phyloP scores from a whole-genome alignment of 2,329 filamentous ascomycete genomes.

The Fusarium sublunatum region DNA sequence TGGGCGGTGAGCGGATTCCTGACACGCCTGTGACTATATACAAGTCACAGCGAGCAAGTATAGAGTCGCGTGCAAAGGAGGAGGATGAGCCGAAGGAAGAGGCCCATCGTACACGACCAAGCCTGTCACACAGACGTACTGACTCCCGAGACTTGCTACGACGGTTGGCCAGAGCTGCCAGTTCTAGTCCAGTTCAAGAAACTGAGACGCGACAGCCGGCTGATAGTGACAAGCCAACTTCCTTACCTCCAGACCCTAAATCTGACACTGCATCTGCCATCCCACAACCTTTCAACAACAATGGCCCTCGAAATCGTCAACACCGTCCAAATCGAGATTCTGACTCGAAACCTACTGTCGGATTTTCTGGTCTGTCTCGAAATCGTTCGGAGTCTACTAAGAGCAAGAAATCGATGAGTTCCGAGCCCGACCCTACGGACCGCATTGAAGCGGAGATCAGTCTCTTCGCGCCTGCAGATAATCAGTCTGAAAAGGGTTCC shows the following conservation, averaged over 20 bases:
- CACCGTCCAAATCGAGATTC: conserved; percentile 38
- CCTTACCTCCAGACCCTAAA: conserved; percentile 26
- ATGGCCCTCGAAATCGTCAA: conserved; percentile 25
- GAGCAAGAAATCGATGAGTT: conserved; percentile 61
- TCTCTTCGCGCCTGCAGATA: conserved; percentile 66
- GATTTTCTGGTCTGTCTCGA: conserved; percentile 59
- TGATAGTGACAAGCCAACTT: conserved; percentile 26
- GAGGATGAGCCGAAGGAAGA: conserved; percentile 17
- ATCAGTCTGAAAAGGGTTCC: conserved; percentile 67
- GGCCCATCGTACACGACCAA: conserved; percentile 31
- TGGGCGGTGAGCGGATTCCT: conserved; percentile 50
- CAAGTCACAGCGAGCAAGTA: conserved; percentile 42
- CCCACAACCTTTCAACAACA: conserved; percentile 32
- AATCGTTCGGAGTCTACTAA: conserved; percentile 59
- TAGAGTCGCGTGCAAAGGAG: conserved; percentile 15
- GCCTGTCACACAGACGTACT: conserved; percentile 42
- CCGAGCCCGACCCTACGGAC: conserved; percentile 66
- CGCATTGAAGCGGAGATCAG: conserved; percentile 67
- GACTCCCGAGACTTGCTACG: conserved; percentile 63
- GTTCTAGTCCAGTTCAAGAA: conserved; percentile 56
- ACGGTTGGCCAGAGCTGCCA: conserved; percentile 61
- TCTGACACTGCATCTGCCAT: conserved; percentile 27
- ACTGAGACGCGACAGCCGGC: conserved; percentile 34
- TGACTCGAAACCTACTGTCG: conserved; percentile 56
- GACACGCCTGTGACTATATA: conserved; percentile 58